phyloP scores from a whole-genome alignment of 2,329 filamentous ascomycete species.

The Clonostachys chloroleuca region DNA sequence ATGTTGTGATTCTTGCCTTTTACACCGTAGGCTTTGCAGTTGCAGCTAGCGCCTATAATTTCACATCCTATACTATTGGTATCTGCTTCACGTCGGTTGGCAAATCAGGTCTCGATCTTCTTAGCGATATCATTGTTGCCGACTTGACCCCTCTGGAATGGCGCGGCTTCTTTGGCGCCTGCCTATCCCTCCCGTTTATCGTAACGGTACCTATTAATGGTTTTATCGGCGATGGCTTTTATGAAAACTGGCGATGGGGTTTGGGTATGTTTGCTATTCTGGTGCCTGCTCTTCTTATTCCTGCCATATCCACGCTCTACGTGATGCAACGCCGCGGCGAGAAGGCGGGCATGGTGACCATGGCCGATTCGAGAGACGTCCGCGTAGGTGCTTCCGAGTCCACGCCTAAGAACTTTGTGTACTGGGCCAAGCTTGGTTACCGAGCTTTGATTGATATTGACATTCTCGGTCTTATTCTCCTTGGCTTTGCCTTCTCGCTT shows the following conservation, averaged over 20 bases:
- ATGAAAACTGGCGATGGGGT: constrained; percentile 54
- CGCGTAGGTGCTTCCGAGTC: constrained; percentile 19
- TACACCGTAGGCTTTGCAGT: constrained; percentile 25
- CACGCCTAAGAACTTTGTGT: neutral
- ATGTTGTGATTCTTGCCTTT: constrained; percentile 30
- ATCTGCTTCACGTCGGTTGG: constrained; percentile 28
- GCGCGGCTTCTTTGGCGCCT: constrained; percentile 27
- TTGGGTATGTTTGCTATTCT: constrained; percentile 60
- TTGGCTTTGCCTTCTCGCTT: constrained; percentile 50
- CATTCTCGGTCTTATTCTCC: constrained; percentile 49
- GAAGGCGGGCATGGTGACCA: constrained; percentile 39
- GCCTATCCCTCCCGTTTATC: constrained; percentile 18
- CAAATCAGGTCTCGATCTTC: constrained; percentile 27
- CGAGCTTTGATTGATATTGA: constrained; percentile 53
- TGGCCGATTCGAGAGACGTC: constrained; percentile 20
- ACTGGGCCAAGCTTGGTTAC: constrained; percentile 10
- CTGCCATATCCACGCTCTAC: constrained; percentile 50
- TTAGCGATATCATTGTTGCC: constrained; percentile 28
- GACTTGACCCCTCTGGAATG: constrained; percentile 28
- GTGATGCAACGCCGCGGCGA: constrained; percentile 55
- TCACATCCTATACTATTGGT: constrained; percentile 25
- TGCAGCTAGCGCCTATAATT: constrained; percentile 20
- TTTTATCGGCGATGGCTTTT: constrained; percentile 32
- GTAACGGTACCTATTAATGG: constrained; percentile 33
- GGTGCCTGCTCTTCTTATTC: constrained; percentile 49